Evolutionary conservation across 1,284 basidiomycete genomes (phyloP), one percentile per base, ranked within the genome.

Genomic region (Ceratobasidium sp.): DNA sequence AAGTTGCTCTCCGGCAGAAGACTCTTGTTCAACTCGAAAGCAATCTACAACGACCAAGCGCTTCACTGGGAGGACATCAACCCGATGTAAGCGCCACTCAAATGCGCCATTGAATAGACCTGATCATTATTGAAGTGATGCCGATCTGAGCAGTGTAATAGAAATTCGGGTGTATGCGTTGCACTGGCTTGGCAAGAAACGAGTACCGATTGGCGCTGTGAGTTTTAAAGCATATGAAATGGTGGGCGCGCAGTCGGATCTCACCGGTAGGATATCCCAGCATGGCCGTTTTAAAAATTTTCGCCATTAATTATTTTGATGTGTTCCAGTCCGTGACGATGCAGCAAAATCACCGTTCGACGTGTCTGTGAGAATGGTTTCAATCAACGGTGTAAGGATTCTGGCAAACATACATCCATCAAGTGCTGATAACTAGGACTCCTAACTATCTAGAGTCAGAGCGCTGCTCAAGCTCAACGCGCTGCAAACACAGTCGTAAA

Each of bases 21-120:
- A 39, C 23, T 33, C 7, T 39, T 39, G 26, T 42, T 39, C 20
- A 20, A 33, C 12, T 39, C 40, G 61, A n/a, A n/a, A 20, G 7
- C 39, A 39, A 63, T 63, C 10, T n/a, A 33, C 7, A n/a, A 7
- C 7, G 61, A 63, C 20, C 39, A 42, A 12, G 26, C 26, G 61
- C 20, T 63, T 23, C 61, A 63, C 61, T 63, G 61, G 61, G 61
- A 42, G 28, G 33, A 63, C 26, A 63, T 63, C 26, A 39, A 42
- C 28, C 61, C 61, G 40, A n/a, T 63, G 61, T 63, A 63, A 63
- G 61, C 39, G 61, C 26, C 40, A 28, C 18, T 33, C 28, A 18
- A 18, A 42, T 20, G 10, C 40, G 20, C 26, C 40, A 9, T 33
- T 42, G 40, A 13, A 58, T 58, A n/a, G 9, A 58, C 28, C 20